Conservation (phyloP, 2,329 filamentous ascomycete genomes). For the Madurella fahalii region DNA sequence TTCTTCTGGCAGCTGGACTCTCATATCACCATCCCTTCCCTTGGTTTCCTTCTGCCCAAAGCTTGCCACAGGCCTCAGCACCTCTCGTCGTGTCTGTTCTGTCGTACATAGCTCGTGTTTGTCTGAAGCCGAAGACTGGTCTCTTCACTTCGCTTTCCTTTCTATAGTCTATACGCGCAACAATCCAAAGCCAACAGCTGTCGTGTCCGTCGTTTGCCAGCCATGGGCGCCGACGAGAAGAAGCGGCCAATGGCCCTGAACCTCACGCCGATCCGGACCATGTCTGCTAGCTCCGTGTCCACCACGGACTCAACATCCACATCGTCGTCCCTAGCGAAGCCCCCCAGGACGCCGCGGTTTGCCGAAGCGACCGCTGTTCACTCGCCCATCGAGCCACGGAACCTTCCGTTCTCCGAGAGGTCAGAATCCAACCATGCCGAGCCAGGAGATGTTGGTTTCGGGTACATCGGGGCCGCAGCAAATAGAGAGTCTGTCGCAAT, state of each 20-base stretch:
- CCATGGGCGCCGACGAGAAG: constrained; percentile 43
- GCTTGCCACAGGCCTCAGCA: constrained; percentile 18
- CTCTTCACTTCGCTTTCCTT: constrained; percentile 29
- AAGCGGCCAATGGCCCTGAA: constrained; percentile 55
- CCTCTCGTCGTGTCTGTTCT: constrained; percentile 12
- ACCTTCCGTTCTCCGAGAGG: constrained; percentile 52
- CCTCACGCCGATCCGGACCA: constrained; percentile 45
- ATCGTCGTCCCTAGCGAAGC: constrained; percentile 54
- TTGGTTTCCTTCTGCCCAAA: constrained; percentile 35
- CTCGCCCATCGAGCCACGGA: constrained; percentile 63
- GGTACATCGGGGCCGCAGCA: constrained; percentile 67
- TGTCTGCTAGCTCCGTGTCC: constrained; percentile 29
- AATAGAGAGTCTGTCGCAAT: constrained; percentile 55
- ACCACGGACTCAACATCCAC: constrained; percentile 51
- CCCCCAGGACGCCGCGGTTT: constrained; percentile 72
- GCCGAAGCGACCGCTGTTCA: constrained; percentile 76
- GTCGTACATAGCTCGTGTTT: constrained; percentile 16
- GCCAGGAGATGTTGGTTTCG: constrained; percentile 86
- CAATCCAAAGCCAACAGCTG: constrained; percentile 27
- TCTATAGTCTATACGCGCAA: constrained; percentile 22
- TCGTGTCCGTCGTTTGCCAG: constrained; percentile 30
- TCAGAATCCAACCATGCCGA: constrained; percentile 60
- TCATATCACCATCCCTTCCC: constrained; percentile 33
- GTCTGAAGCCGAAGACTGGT: constrained; percentile 33
- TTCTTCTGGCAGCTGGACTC: constrained; percentile 55